phyloP scores from a whole-genome alignment of 768 basidiomycete genomes.

The Lactifluus piperatus region DNA sequence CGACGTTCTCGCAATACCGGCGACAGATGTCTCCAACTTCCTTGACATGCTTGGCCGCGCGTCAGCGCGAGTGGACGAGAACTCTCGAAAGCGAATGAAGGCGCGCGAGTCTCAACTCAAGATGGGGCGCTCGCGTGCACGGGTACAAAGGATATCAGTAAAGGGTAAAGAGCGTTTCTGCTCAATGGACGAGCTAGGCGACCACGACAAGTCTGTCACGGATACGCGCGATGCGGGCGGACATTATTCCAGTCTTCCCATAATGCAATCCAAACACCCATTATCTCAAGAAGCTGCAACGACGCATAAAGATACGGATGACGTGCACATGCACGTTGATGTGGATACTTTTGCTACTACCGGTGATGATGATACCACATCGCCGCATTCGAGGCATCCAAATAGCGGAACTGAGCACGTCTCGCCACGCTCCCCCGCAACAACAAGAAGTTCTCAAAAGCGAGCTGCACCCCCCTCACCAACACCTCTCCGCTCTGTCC shows the following conservation, averaged over 20 bases:
- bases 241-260: conserved; percentile 7
- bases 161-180: conserved; percentile 3
- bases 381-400: neutral
- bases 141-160: neutral
- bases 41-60: conserved; percentile 13
- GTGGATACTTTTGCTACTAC: neutral
- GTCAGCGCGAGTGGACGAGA: conserved; percentile 12
- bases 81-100: conserved; percentile 13
- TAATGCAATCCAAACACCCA: neutral
- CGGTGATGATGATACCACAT: neutral
- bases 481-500: neutral
- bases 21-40: conserved; percentile 4
- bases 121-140: neutral
- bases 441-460: neutral
- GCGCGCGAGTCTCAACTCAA: neutral
- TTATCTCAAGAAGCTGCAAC: neutral
- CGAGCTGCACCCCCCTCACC: neutral
- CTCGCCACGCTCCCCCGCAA: neutral
- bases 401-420: neutral
- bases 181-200: neutral
- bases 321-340: neutral
- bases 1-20: neutral
- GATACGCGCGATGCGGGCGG: neutral
- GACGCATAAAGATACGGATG: neutral
- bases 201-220: neutral